Conservation (phyloP, 805 yeast species). For the Teunomyces tritomae region DNA sequence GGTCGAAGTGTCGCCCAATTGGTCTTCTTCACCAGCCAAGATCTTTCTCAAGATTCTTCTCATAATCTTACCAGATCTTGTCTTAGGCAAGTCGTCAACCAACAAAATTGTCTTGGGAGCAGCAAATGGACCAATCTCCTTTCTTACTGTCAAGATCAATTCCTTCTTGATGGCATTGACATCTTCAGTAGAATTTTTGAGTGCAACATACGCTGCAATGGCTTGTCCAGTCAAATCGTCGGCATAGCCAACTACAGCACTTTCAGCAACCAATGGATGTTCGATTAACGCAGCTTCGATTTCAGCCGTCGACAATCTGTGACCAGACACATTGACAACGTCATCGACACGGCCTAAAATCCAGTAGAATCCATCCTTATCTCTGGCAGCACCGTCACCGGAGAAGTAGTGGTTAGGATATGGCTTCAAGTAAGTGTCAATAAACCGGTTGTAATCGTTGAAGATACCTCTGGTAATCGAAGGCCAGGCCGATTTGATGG, state of each 20-base stretch:
- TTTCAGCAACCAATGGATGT: slow-evolving; percentile 78
- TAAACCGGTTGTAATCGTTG: slow-evolving; percentile 79
- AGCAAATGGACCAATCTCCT: slow-evolving; percentile 91
- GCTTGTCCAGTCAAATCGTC: slow-evolving; percentile 98
- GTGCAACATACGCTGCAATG: slow-evolving; percentile 88
- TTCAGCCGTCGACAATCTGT: slow-evolving; percentile 97
- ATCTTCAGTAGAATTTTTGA: slow-evolving; percentile 55
- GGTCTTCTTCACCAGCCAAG: slow-evolving; percentile 87
- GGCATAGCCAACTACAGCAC: slow-evolving; percentile 94
- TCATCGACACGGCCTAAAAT: slow-evolving; percentile 98
- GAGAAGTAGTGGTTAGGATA: slow-evolving; percentile 94
- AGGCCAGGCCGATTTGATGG: slow-evolving; percentile 91
- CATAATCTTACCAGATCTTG: slow-evolving; percentile 98
- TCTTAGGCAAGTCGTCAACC: slow-evolving; percentile 93
- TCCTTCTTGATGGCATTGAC: slow-evolving; percentile 65
- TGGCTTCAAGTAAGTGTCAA: slow-evolving; percentile 90
- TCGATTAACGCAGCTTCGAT: slow-evolving; percentile 89
- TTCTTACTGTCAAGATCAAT: slow-evolving; percentile 83
- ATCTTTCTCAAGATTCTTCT: slow-evolving; percentile 95
- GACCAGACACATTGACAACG: slow-evolving; percentile 97
- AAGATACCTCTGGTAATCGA: slow-evolving; percentile 97
- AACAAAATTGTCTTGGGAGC: slow-evolving; percentile 86
- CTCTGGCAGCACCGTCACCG: slow-evolving; percentile 99
- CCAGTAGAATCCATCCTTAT: slow-evolving; percentile 95
- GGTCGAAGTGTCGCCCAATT: slow-evolving; percentile 89